These are phyloP conservation scores for Diaporthe ilicicola DNA, from an alignment of 2,329 filamentous ascomycete genomes.

Conservation along the genomic window DNA sequence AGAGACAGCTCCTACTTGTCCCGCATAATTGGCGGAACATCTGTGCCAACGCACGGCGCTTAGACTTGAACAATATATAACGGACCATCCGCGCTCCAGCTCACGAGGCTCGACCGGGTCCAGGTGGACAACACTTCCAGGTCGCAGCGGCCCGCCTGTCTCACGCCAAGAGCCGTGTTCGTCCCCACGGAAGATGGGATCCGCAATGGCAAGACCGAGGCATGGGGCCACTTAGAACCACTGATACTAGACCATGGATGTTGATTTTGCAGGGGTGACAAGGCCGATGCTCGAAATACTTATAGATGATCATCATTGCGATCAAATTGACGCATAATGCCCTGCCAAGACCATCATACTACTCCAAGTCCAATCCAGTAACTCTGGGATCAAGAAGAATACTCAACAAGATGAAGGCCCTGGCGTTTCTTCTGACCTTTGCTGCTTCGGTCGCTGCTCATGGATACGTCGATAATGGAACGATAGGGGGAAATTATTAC, in stretches of 20 bases:
- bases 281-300: background rate
- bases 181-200: constrained; percentile 5
- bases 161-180: constrained; percentile 20
- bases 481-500: constrained; percentile 21
- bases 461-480: constrained; percentile 28
- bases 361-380: background rate
- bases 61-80: constrained; percentile 21
- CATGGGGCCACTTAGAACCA: background rate
- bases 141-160: background rate
- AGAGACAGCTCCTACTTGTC: background rate
- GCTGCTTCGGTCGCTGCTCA: constrained; percentile 16
- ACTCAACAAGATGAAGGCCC: constrained; percentile 13
- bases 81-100: constrained; percentile 13
- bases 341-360: background rate
- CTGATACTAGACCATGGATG: background rate
- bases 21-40: constrained; percentile 21
- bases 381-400: background rate
- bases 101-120: constrained; percentile 15
- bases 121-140: constrained; percentile 1
- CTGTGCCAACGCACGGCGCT: background rate
- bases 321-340: background rate
- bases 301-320: background rate
- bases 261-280: background rate
- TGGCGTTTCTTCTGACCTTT: constrained; percentile 8
- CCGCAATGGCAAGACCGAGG: background rate